These are phyloP conservation scores for Encephalitozoon hellem DNA, from an alignment of 371 early-diverging fungal genomes.

Conservation along the genomic window DNA sequence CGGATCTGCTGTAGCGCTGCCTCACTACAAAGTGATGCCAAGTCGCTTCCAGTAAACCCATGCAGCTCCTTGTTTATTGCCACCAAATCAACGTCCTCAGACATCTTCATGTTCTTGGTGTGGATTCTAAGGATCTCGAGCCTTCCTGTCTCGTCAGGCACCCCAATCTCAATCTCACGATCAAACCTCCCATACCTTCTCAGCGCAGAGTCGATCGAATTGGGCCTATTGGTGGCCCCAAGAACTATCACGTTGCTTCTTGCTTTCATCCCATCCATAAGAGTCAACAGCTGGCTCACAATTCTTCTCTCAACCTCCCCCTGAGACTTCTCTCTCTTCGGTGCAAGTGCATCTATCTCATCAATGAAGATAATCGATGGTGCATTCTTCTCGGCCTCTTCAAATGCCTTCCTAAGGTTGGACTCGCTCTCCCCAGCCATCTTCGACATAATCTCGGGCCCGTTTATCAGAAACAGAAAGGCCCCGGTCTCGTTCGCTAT, in stretches of 20 bases:
- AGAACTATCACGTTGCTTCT: slow-evolving; percentile 88
- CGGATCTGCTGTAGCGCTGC: slow-evolving; percentile 99
- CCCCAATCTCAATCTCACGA: slow-evolving; percentile 96
- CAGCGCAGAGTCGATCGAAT: slow-evolving; percentile 86
- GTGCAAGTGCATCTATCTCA: slow-evolving; percentile 97
- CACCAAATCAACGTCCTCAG: slow-evolving; percentile 83
- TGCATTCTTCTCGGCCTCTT: slow-evolving; percentile 88
- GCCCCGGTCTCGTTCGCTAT: slow-evolving; percentile 85
- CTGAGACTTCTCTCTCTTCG: slow-evolving; percentile 97
- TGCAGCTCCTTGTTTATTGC: slow-evolving; percentile 93
- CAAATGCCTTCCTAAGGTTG: slow-evolving; percentile 92
- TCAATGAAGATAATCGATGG: slow-evolving; percentile 97
- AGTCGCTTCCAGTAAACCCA: slow-evolving; percentile 95
- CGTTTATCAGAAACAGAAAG: slow-evolving; percentile 91
- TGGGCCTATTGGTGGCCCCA: slow-evolving; percentile 96
- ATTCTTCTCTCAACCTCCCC: slow-evolving; percentile 98
- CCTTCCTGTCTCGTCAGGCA: slow-evolving; percentile 95
- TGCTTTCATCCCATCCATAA: slow-evolving; percentile 98
- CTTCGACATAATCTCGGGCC: slow-evolving; percentile 97
- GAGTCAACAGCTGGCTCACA: slow-evolving; percentile 90
- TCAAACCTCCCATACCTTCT: slow-evolving; percentile 94
- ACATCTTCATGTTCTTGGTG: slow-evolving; percentile 96
- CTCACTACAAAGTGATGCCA: slow-evolving; percentile 96
- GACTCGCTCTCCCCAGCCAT: slow-evolving; percentile 97
- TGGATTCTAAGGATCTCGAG: slow-evolving; percentile 95